Evolutionary conservation across 1,284 basidiomycete species (phyloP).

Genomic region (Cystobasidium slooffiae): DNA sequence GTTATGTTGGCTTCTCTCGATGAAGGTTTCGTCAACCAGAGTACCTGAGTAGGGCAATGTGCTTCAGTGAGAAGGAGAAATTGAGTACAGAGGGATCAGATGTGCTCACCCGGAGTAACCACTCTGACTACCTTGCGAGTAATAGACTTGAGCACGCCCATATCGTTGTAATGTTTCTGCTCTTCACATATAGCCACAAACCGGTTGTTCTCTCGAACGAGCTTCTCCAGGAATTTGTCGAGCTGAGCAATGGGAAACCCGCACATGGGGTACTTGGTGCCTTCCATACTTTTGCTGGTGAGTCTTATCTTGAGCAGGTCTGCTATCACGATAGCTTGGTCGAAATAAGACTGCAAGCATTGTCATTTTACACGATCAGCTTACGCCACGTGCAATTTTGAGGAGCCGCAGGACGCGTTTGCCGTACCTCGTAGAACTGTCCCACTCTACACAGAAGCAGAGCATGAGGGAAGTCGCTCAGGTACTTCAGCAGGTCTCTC

Average conservation of each 20-base stretch:
- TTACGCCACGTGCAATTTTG: constrained; percentile 14
- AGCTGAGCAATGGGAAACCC: constrained; percentile 86
- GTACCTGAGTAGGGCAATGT: constrained; percentile 59
- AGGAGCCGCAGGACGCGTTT: background rate
- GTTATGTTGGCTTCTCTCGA: constrained; percentile 82
- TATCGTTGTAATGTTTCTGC: constrained; percentile 63
- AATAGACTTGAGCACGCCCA: constrained; percentile 26
- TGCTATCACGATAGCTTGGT: constrained; percentile 80
- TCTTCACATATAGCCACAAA: constrained; percentile 93
- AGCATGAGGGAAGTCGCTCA: constrained; percentile 79
- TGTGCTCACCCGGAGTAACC: constrained; percentile 73
- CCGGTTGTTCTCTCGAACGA: constrained; percentile 78
- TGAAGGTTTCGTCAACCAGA: constrained; percentile 83
- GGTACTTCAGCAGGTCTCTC: constrained; percentile 71
- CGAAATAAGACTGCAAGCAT: constrained; percentile 78
- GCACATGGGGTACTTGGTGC: constrained; percentile 70
- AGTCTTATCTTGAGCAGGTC: constrained; percentile 78
- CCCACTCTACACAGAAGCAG: constrained; percentile 87
- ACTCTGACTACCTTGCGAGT: constrained; percentile 69
- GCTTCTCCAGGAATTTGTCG: constrained; percentile 80
- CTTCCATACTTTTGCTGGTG: constrained; percentile 72
- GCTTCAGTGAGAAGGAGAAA: background rate
- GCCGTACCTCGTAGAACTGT: constrained; percentile 84
- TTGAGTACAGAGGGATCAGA: constrained; percentile 8
- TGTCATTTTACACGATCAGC: constrained; percentile 13